Base-by-base conservation (phyloP, 192 early-diverging fungal species). In the Mortierella antarctica region DNA sequence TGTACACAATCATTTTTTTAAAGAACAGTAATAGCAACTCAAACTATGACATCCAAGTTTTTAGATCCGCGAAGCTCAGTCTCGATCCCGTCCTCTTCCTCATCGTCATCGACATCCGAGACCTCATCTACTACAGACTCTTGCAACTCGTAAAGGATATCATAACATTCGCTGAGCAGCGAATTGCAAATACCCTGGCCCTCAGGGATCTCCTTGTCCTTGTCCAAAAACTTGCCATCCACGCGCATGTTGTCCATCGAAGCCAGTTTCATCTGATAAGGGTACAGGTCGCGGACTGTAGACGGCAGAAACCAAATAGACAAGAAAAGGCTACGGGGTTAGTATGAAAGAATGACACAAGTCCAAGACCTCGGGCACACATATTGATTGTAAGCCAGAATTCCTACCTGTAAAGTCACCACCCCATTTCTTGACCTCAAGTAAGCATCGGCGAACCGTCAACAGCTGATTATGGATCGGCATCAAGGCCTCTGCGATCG, bases 261-360 rank as follows among this genome's bases (percentile, higher is more conserved):
- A 0, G 91, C 87, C 49, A 97, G 84, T 69, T 95, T 95, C 90
- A 97, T 92, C 83, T 96, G 94, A 83, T 96, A 97, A 17, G 93
- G 93, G 80, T 95, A 92, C 57, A 96, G 70, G 54, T 95, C 93
- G 42, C 88, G 87, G 9, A 86, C 86, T 88, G 71, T n/a, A 65
- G 21, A 56, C 40, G 51, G n/a, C 15, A 42, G n/a, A n/a, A n/a
- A n/a, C n/a, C n/a, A 51, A 31, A 54, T 17, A 65, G 3, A 70
- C 11, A 14, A 48, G 62, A 18, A 44, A 44, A 9, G 46, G 3
- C 9, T n/a, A 17, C 13, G 18, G 5, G 5, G 31, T 46, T 17
- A 14, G 7, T 39, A 18, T 13, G 13, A 47, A 57, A 62, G 18
- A 41, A 53, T 58, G 44, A 48, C 9, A 45, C 0, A 15, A 21